Evolutionary conservation across 2,329 filamentous ascomycete species (phyloP), one percentile per base, ranked within the genome.

Genomic region (Torrubiellomyces zombiae): DNA sequence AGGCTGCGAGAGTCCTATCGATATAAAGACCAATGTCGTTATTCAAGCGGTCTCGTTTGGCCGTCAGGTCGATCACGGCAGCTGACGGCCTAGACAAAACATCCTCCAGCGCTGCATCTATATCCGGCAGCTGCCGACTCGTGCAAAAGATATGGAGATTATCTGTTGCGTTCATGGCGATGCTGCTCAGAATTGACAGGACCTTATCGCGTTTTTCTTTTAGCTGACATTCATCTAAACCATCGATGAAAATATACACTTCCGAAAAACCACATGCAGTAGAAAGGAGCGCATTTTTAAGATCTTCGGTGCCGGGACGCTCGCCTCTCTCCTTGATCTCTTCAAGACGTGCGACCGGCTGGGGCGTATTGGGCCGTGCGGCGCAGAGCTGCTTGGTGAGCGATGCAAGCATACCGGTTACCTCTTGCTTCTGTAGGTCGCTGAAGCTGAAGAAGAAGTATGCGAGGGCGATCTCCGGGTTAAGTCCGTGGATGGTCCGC

Each of bases 391-490:
- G 27, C 21, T 29, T 32, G 12, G 27, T 21, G 0, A 32, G 18
- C 12, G 29, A 32, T 14, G 27, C 18, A 1, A 32, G 30, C 30
- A 32, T 32, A 0, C 4, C 21, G 20, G 20, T 17, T 16, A 23
- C 10, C 9, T 24, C 19, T 16, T 32, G 27, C 15, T 27, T 26
- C 13, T 22, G 15, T 10, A 13, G 5, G 11, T 29, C 24, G 14
- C 24, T 29, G 13, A 29, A 32, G 19, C 21, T 29, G 12, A 32
- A 27, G 24, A 23, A 26, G 14, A 26, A 26, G 11, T 28, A 30
- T 3, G 25, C 28, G 3, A 23, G 13, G 7, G 19, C 22, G 4
- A 11, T 21, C 9, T 15, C n/a, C 9, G 19, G 21, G 16, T 28
- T 20, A 1, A 18, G 8, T 9, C 16, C 19, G 7, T 25, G 5